Evolutionary conservation across 495 filamentous ascomycete species (phyloP), one percentile per base, ranked within the genome.

Genomic region (Daldinia childiae): DNA sequence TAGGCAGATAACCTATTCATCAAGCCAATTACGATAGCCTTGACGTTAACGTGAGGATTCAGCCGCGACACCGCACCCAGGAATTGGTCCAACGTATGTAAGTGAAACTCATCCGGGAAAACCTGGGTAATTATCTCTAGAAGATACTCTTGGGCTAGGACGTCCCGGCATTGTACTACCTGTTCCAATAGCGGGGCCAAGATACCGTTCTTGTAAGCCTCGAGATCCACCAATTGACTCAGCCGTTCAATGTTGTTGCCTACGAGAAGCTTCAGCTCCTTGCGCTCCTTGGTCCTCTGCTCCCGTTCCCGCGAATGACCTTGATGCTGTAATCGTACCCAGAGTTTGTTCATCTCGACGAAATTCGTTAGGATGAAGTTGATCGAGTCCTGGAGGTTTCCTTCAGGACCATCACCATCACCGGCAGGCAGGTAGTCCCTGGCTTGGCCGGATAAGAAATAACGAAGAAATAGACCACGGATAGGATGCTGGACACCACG

Each of bases 281-380:
- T 94, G 65, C 95, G 82, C 82, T 99, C 95, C 78, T 95, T 94
- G 62, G 94, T 97, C 73, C 95, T 86, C 81, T 92, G 89, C 54
- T 99, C 95, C 51, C 95, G 87, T 78, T 99, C 96, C 68, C 95
- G 87, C 36, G 96, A 98, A 74, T 97, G 95, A 26, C 95, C 95
- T 79, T 99, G 95, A 79, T 99, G 95, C 79, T 99, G 95, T 64
- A 97, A 82, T 62, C 95, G 90, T 62, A 99, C 95, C 95, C 95
- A 99, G 36, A 99, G 87, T 85, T 99, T 99, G 78, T 99, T 99
- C 95, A 99, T 99, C 80, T 99, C 95, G 74, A 99, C 97, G 76
- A 99, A 99, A 74, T 99, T 99, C 58, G 95, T 99, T 75, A 99
- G 82, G 27, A 97, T 90, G 74, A 99, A 99, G 79, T 92, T 98